Conservation (phyloP, 2,329 filamentous ascomycete species). For the Calonectria pteridis region DNA sequence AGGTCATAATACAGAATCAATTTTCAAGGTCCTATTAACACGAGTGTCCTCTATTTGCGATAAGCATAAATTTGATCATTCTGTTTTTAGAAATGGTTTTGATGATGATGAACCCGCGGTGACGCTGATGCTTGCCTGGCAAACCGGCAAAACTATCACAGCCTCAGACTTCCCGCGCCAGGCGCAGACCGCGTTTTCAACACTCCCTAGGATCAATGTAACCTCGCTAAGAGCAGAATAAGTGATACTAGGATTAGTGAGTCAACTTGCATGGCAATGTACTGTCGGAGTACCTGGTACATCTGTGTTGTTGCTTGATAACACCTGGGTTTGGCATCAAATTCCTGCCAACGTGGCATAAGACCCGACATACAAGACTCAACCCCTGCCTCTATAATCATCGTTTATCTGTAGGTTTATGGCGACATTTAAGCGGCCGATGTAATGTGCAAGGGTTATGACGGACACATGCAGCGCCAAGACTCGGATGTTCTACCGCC, state of each 20-base stretch:
- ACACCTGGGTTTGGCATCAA: neutral
- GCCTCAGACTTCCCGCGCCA: no score
- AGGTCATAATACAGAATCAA: no score
- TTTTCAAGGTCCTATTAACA: no score
- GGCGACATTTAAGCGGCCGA: neutral
- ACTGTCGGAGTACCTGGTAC: neutral
- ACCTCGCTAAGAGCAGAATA: neutral
- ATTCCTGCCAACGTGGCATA: neutral
- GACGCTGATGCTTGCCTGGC: no score
- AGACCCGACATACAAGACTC: neutral
- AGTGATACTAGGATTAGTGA: neutral
- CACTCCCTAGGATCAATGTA: no score
- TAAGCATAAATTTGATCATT: no score
- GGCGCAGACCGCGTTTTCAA: no score
- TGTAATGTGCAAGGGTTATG: neutral
- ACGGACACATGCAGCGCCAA: neutral
- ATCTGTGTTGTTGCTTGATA: neutral
- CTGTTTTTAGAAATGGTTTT: no score
- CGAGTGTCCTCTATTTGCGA: no score
- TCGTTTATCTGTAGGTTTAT: neutral
- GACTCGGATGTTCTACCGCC: neutral
- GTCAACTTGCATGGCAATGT: neutral
- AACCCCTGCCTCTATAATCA: neutral
- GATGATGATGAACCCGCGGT: no score
- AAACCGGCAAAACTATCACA: no score